Percentiles rank a stretch among this genome's conserved stretches.
These are phyloP conservation scores for Epichloe sp. DNA, from an alignment of 2,329 filamentous ascomycete genomes.

Conservation along the genomic window DNA sequence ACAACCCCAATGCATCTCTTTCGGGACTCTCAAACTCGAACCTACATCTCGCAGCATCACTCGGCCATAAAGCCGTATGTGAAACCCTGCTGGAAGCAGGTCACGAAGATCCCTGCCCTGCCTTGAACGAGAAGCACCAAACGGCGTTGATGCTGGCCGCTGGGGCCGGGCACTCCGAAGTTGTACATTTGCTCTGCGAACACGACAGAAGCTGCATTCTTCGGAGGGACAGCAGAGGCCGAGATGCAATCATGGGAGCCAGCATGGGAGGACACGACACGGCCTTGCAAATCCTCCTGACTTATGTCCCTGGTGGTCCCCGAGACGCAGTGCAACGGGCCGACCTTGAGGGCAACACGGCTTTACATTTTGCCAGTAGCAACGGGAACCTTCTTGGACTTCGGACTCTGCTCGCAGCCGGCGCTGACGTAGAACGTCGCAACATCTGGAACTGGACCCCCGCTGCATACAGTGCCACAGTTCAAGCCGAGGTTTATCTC, in stretches of 20 bases:
- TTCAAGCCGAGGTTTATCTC: slow-evolving; percentile 75
- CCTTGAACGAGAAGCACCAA: slow-evolving; percentile 66
- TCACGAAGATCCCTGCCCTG: slow-evolving; percentile 61
- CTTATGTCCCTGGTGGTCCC: slow-evolving; percentile 43
- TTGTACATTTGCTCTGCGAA: slow-evolving; percentile 58
- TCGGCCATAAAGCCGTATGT: slow-evolving; percentile 58
- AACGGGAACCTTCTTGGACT: slow-evolving; percentile 69
- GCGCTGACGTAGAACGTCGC: slow-evolving; percentile 57
- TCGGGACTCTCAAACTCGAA: slow-evolving; percentile 65
- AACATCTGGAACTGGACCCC: slow-evolving; percentile 76
- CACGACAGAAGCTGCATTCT: slow-evolving; percentile 49
- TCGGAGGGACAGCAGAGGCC: slow-evolving; percentile 51
- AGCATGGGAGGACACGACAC: slow-evolving; percentile 49
- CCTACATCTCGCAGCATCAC: slow-evolving; percentile 64
- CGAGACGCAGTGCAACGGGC: slow-evolving; percentile 38
- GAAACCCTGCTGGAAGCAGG: slow-evolving; percentile 57
- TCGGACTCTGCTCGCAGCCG: slow-evolving; percentile 63
- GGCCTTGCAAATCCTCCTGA: slow-evolving; percentile 50
- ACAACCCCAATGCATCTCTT: slow-evolving; percentile 65
- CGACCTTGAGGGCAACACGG: slow-evolving; percentile 70
- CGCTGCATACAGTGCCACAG: slow-evolving; percentile 68
- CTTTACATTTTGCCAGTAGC: slow-evolving; percentile 73
- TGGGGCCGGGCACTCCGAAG: slow-evolving; percentile 54
- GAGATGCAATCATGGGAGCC: slow-evolving; percentile 60
- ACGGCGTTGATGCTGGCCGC: slow-evolving; percentile 75